phyloP scores from a whole-genome alignment of 176 grass and related monocot species.

The Aegilops speltoides region DNA sequence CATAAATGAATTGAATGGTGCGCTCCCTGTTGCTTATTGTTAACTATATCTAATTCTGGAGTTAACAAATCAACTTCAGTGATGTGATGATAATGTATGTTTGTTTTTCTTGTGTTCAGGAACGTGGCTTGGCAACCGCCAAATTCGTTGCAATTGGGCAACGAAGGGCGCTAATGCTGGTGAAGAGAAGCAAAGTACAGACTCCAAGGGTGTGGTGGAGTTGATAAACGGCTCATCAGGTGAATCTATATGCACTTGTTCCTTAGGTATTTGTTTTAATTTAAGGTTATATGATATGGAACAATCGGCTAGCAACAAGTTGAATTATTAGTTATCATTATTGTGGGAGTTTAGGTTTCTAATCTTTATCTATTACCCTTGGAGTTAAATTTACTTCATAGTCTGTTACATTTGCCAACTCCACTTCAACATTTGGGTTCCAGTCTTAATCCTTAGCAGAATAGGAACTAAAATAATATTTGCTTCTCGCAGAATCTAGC shows the following conservation, averaged over 20 bases:
- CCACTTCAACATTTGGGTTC: background rate
- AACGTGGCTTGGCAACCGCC: constrained; percentile 86
- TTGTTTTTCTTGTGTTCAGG: constrained; percentile 46
- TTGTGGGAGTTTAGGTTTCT: background rate
- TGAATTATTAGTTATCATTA: background rate
- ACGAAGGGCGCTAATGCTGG: constrained; percentile 80
- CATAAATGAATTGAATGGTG: constrained; percentile 93
- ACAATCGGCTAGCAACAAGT: background rate
- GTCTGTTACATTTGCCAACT: background rate
- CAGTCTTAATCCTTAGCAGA: background rate
- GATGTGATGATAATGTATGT: background rate
- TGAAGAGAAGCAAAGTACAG: constrained; percentile 82
- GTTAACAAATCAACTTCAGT: background rate
- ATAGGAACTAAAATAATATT: background rate
- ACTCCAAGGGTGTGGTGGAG: constrained; percentile 72
- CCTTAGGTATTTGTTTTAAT: background rate
- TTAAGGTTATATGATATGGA: background rate
- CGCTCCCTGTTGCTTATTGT: constrained; percentile 11
- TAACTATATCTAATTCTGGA: background rate
- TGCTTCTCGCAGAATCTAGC: background rate
- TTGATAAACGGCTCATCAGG: constrained; percentile 69
- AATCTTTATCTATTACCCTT: background rate
- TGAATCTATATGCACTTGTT: constrained; percentile 33
- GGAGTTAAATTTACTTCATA: constrained; percentile 8
- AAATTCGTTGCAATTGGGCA: constrained; percentile 99